Conservation (phyloP, 2,329 filamentous ascomycete genomes). For the Diaporthe sp. region DNA sequence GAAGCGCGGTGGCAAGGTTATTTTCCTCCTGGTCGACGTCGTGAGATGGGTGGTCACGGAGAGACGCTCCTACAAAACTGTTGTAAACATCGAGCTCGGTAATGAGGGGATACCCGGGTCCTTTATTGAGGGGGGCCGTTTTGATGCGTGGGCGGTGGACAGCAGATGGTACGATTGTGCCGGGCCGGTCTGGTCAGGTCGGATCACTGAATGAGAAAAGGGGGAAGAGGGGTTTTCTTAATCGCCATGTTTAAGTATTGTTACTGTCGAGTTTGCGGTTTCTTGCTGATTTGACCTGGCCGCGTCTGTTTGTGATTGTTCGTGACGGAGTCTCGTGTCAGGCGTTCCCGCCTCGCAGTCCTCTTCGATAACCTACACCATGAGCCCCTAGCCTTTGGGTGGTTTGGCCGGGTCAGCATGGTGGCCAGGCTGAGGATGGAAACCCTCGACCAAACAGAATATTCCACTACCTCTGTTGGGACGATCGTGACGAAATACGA, state of each 20-base stretch:
- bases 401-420: background rate
- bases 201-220: conserved; percentile 20
- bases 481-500: conserved; percentile 14
- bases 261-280: conserved; percentile 33
- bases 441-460: conserved; percentile 12
- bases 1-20: background rate
- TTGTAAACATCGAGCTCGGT: conserved; percentile 31
- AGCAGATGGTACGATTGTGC: conserved; percentile 25
- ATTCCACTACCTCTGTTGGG: conserved; percentile 10
- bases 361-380: background rate
- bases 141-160: conserved; percentile 24
- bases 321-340: conserved; percentile 17
- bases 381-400: background rate
- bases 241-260: conserved; percentile 35
- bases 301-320: conserved; percentile 28
- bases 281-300: conserved; percentile 28
- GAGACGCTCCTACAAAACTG: conserved; percentile 25
- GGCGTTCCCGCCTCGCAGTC: conserved; percentile 3
- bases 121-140: background rate
- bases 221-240: conserved; percentile 27
- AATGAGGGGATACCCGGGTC: conserved; percentile 10
- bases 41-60: conserved; percentile 17
- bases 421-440: background rate
- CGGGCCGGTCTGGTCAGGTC: conserved; percentile 26
- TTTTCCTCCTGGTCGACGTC: conserved; percentile 24